phyloP scores from a whole-genome alignment of 495 filamentous ascomycete genomes.

The Penicillium paxilli region DNA sequence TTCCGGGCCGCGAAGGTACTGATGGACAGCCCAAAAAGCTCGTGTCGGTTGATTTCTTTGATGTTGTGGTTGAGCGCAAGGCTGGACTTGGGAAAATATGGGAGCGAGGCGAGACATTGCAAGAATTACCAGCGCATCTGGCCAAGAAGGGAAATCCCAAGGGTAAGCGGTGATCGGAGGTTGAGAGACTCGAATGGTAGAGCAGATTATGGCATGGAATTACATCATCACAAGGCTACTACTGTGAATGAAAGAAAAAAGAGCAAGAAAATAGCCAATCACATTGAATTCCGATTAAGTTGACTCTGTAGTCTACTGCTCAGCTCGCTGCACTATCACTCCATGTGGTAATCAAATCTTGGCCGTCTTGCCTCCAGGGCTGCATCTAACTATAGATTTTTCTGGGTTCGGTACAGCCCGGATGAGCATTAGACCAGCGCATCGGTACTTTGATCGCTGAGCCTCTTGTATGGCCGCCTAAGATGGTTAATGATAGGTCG shows the following conservation, averaged over 20 bases:
- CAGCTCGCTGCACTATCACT: not conserved
- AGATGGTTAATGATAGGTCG: not conserved
- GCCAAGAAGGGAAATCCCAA: slow-evolving; percentile 35
- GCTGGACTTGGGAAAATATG: slow-evolving; percentile 61
- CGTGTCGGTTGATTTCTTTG: slow-evolving; percentile 44
- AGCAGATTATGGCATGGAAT: not conserved
- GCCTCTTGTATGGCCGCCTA: not conserved
- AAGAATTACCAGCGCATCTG: slow-evolving; percentile 44
- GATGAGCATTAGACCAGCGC: not conserved
- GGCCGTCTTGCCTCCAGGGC: too few species aligned
- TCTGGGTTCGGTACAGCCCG: not conserved
- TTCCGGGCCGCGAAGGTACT: slow-evolving; percentile 5
- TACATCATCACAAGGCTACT: not conserved
- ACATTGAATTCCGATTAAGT: too few species aligned
- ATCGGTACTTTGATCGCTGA: not conserved
- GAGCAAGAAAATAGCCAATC: too few species aligned
- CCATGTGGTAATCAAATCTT: too few species aligned
- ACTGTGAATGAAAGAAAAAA: not conserved
- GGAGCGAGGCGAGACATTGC: slow-evolving; percentile 61
- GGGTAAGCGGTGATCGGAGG: slow-evolving; percentile 21
- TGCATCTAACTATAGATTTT: not conserved
- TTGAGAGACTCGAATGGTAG: not conserved
- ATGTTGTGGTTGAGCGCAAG: slow-evolving; percentile 58
- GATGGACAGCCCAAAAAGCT: slow-evolving; percentile 24
- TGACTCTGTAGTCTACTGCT: not conserved